Evolutionary conservation across 306 rosid genomes (phyloP).

Genomic region (Trichosanthes cucumerina): DNA sequence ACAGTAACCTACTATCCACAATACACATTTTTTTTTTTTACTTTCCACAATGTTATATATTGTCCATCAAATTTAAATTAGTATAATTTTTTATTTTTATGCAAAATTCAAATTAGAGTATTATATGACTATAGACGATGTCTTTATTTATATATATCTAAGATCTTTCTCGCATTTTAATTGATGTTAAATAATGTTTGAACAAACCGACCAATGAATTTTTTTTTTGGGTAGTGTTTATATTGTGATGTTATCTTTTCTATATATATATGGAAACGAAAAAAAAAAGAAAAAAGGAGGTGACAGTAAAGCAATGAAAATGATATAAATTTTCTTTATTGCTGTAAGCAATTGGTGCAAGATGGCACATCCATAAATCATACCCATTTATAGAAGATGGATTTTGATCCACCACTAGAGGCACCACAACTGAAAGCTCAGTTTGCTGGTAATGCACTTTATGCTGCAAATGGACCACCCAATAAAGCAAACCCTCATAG

Average conservation of each 20-base stretch:
- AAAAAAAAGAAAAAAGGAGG: not conserved
- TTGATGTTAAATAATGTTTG: not conserved
- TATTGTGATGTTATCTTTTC: not conserved
- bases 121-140: too few relatives aligned
- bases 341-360: not conserved
- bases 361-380: conserved; percentile 1
- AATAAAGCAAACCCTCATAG: not conserved
- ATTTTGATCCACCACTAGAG: not conserved
- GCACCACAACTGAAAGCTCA: not conserved
- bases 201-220: not conserved
- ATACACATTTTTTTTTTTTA: too few relatives aligned
- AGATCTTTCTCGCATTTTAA: too few relatives aligned
- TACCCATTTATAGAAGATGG: conserved; percentile 5
- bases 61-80: too few relatives aligned
- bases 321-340: not conserved
- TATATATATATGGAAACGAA: not conserved
- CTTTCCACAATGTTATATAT: too few relatives aligned
- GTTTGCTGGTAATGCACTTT: conserved; percentile 5
- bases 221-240: not conserved
- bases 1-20: not conserved
- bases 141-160: too few relatives aligned
- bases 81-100: too few relatives aligned
- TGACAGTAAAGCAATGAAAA: conserved; percentile 6
- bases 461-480: conserved; percentile 19
- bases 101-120: too few relatives aligned